Percentiles rank a stretch among this genome's conserved stretches.
Evolutionary conservation across 164 flowering plant genomes (phyloP).

Genomic region (Tetracentron sinense): DNA sequence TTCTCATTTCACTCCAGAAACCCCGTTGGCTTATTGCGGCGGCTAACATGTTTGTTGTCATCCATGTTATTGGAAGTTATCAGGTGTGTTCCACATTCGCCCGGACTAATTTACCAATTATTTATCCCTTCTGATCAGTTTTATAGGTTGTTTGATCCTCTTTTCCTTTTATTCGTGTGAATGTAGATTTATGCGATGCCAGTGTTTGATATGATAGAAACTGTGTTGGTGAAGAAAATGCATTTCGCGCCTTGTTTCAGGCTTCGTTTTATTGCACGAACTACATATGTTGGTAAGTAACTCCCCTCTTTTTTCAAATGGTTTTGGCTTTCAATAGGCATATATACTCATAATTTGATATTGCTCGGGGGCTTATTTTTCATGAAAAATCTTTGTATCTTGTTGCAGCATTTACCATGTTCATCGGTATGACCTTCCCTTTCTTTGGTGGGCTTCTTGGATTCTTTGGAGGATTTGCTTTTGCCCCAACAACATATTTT

Average conservation of each 20-base stretch:
- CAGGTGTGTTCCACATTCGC: not conserved
- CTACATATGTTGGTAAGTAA: not conserved
- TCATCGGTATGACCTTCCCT: not conserved
- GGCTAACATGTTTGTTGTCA: not conserved
- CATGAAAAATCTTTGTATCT: not conserved
- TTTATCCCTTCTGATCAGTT: too few relatives aligned
- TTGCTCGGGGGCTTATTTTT: not conserved
- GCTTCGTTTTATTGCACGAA: not conserved
- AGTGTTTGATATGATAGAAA: not conserved
- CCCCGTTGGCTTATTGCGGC: not conserved
- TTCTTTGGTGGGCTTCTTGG: conserved; percentile 4
- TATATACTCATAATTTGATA: too few relatives aligned
- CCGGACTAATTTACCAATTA: not conserved
- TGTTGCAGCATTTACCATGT: not conserved
- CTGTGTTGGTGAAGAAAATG: not conserved
- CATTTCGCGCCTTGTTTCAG: not conserved
- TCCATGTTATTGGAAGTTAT: conserved; percentile 1
- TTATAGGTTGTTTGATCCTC: not conserved
- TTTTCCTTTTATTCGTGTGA: too few relatives aligned
- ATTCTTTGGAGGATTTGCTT: conserved; percentile 4
- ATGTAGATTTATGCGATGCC: not conserved
- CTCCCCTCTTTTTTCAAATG: not conserved
- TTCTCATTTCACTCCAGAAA: not conserved
- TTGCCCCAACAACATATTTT: not conserved
- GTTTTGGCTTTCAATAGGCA: not conserved